A percentile compares a stretch with the other conserved stretches of the same genome.
These are phyloP conservation scores for Melanogaster broomeanus DNA, from an alignment of 768 basidiomycete genomes.

Conservation along the genomic window DNA sequence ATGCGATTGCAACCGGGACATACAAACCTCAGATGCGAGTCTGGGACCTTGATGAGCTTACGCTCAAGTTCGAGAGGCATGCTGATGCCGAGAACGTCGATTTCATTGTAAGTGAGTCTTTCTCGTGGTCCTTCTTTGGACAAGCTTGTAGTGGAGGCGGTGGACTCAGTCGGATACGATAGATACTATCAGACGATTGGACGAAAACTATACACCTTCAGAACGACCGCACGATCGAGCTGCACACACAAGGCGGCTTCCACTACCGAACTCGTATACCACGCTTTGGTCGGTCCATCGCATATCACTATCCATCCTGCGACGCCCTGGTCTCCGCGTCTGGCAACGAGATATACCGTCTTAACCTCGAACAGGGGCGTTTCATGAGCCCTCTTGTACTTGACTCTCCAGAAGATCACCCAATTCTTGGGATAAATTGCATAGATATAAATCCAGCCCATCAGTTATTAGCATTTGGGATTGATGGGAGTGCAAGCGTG, in stretches of 20 bases:
- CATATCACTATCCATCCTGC: slow-evolving; percentile 93
- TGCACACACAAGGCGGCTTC: slow-evolving; percentile 92
- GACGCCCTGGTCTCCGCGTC: slow-evolving; percentile 85
- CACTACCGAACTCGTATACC: slow-evolving; percentile 95
- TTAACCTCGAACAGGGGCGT: slow-evolving; percentile 94
- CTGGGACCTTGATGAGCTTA: slow-evolving; percentile 91
- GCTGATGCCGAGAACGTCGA: slow-evolving; percentile 97
- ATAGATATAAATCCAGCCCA: slow-evolving; percentile 94
- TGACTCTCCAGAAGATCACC: slow-evolving; percentile 46
- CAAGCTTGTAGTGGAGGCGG: not conserved
- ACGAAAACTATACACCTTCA: slow-evolving; percentile 97
- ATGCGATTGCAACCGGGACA: slow-evolving; percentile 91
- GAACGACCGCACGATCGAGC: slow-evolving; percentile 89
- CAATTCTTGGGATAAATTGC: slow-evolving; percentile 83
- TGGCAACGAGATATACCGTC: slow-evolving; percentile 86
- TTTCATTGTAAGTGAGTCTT: slow-evolving; percentile 83
- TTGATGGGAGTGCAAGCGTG: slow-evolving; percentile 83
- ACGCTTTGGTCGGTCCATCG: slow-evolving; percentile 87
- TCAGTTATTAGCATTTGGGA: slow-evolving; percentile 84
- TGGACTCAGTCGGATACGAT: slow-evolving; percentile 10
- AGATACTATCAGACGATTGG: slow-evolving; percentile 98
- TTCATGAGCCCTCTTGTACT: slow-evolving; percentile 83
- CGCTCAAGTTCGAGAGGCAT: slow-evolving; percentile 94
- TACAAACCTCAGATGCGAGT: slow-evolving; percentile 98
- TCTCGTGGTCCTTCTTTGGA: slow-evolving; percentile 1